These are phyloP conservation scores for Thielaviopsis populi DNA, from an alignment of 2,329 filamentous ascomycete genomes.

Conservation along the genomic window DNA sequence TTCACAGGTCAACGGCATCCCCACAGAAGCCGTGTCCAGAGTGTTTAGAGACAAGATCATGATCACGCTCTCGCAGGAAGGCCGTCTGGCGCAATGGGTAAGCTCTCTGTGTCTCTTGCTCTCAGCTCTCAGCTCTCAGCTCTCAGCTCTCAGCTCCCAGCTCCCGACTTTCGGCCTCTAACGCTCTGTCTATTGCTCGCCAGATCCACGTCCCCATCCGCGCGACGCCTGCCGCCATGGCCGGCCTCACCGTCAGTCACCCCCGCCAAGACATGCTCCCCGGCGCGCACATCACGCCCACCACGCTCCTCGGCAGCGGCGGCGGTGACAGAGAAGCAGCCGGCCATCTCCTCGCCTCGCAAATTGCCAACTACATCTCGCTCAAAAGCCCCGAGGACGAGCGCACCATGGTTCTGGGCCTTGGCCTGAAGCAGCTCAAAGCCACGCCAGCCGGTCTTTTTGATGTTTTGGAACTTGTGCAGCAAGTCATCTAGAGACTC, in stretches of 20 bases:
- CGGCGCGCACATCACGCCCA: conserved; percentile 67
- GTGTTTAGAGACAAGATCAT: conserved; percentile 83
- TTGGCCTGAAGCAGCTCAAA: conserved; percentile 40
- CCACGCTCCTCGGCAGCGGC: conserved; percentile 72
- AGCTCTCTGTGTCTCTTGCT: conserved; percentile 19
- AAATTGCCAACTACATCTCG: conserved; percentile 68
- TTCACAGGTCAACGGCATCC: conserved; percentile 48
- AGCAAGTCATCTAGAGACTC: conserved; percentile 36
- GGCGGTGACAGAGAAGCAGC: conserved; percentile 64
- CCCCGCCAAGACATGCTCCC: conserved; percentile 41
- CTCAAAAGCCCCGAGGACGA: conserved; percentile 51
- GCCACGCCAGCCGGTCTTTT: conserved; percentile 44
- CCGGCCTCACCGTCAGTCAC: conserved; percentile 10
- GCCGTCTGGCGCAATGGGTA: conserved; percentile 85
- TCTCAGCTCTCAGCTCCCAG: too few relatives aligned
- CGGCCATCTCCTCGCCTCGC: conserved; percentile 77
- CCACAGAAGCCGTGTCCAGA: conserved; percentile 57
- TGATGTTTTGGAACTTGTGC: conserved; percentile 47
- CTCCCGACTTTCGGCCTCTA: too few relatives aligned
- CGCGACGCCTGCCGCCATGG: conserved; percentile 34
- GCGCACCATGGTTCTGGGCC: conserved; percentile 45
- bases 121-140: too few relatives aligned
- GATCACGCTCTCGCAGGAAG: conserved; percentile 74
- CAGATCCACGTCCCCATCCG: conserved; percentile 67
- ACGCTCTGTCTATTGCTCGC: background rate